A percentile compares a stretch with the other conserved stretches of the same genome.
Evolutionary conservation across 768 basidiomycete species (phyloP).

Genomic region (Auricularia cornea): DNA sequence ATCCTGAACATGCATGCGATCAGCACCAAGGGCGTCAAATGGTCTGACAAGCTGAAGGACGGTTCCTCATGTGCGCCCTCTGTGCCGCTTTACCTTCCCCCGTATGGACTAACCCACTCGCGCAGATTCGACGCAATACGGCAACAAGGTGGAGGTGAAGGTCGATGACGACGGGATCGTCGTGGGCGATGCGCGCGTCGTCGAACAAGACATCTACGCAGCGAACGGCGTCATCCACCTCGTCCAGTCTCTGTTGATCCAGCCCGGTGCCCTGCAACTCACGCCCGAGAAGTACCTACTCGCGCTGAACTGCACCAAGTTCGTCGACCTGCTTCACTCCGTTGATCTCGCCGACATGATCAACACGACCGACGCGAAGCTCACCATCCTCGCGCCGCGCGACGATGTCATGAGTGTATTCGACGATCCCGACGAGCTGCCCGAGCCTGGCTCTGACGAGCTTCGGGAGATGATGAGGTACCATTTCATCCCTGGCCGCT

Average conservation of each 20-base stretch:
- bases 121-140: constrained; percentile 66
- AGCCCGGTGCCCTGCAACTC: constrained; percentile 61
- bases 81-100: constrained; percentile 1
- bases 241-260: constrained; percentile 73
- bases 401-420: constrained; percentile 73
- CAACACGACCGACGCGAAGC: constrained; percentile 57
- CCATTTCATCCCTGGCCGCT: constrained; percentile 83
- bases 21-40: constrained; percentile 46
- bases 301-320: constrained; percentile 82
- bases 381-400: constrained; percentile 86
- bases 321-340: constrained; percentile 82
- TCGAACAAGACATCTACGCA: constrained; percentile 80
- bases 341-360: constrained; percentile 64
- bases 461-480: constrained; percentile 71
- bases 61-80: constrained; percentile 49
- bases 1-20: constrained; percentile 78
- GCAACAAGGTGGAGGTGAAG: constrained; percentile 53
- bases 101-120: constrained; percentile 10
- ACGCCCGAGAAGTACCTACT: constrained; percentile 96
- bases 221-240: constrained; percentile 94
- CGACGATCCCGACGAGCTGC: constrained; percentile 42
- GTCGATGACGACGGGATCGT: constrained; percentile 29
- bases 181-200: constrained; percentile 50
- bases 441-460: constrained; percentile 56
- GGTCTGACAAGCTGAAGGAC: constrained; percentile 54